Evolutionary conservation across 2,329 filamentous ascomycete genomes (phyloP).

Genomic region (Diplodia seriata): DNA sequence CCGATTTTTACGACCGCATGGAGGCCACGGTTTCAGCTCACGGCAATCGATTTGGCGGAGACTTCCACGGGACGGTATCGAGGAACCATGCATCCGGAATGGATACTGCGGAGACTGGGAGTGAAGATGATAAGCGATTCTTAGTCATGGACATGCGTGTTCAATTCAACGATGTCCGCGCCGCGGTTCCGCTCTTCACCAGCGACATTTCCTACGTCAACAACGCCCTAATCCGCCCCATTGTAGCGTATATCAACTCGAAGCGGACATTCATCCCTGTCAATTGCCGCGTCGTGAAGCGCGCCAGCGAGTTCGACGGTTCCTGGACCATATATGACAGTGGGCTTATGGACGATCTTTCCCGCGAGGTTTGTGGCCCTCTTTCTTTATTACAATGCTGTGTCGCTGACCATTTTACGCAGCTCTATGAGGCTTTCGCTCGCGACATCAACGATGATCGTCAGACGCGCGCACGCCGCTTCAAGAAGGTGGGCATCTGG

Average conservation of each 20-base stretch:
- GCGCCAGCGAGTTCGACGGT: slow-evolving; percentile 86
- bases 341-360: slow-evolving; percentile 90
- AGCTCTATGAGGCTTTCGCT: slow-evolving; percentile 92
- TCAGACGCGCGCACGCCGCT: slow-evolving; percentile 80
- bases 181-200: slow-evolving; percentile 90
- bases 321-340: slow-evolving; percentile 95
- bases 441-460: slow-evolving; percentile 90
- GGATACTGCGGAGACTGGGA: slow-evolving; percentile 5
- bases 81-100: slow-evolving; percentile 14
- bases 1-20: slow-evolving; percentile 95
- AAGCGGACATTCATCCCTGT: slow-evolving; percentile 95
- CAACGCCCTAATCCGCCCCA: slow-evolving; percentile 91
- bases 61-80: slow-evolving; percentile 35
- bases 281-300: slow-evolving; percentile 91
- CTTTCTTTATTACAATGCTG: not conserved
- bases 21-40: slow-evolving; percentile 89
- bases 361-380: slow-evolving; percentile 69
- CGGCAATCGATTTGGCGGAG: slow-evolving; percentile 59
- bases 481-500: slow-evolving; percentile 98
- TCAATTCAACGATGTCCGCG: slow-evolving; percentile 92
- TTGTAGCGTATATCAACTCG: slow-evolving; percentile 97
- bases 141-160: slow-evolving; percentile 94
- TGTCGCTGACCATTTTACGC: slow-evolving; percentile 25
- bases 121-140: slow-evolving; percentile 72
- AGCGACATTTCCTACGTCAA: slow-evolving; percentile 93